Evolutionary conservation across 179 eudicot genomes (phyloP).

Genomic region (Camellia oleifera): DNA sequence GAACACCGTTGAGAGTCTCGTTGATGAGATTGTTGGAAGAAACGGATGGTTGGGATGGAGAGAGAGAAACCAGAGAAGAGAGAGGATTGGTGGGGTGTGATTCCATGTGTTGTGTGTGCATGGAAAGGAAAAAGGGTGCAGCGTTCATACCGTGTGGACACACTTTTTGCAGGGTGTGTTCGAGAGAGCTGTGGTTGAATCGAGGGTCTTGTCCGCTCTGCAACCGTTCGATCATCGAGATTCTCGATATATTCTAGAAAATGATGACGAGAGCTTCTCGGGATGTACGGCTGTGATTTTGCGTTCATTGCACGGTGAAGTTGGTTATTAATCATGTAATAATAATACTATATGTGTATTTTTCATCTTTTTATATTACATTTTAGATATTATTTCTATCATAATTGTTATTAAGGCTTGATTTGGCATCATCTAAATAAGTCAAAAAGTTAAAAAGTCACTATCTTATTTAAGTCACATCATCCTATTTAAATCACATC

Average conservation of each 20-base stretch:
- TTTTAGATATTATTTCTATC: no score
- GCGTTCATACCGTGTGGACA: slow-evolving; percentile 65
- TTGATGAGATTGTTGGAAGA: slow-evolving; percentile 44
- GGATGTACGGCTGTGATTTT: neutral
- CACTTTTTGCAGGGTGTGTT: slow-evolving; percentile 58
- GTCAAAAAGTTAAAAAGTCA: no score
- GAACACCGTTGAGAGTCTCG: slow-evolving; percentile 34
- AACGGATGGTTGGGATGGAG: slow-evolving; percentile 27
- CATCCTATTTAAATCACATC: no score
- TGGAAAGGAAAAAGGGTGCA: slow-evolving; percentile 57
- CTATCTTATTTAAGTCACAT: no score
- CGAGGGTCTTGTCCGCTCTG: slow-evolving; percentile 60
- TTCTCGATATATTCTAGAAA: slow-evolving; percentile 39
- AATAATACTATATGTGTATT: no score
- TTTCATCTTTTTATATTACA: no score
- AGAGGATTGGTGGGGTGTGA: slow-evolving; percentile 16
- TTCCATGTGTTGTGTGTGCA: slow-evolving; percentile 56
- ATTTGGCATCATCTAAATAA: no score
- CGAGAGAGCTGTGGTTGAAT: slow-evolving; percentile 54
- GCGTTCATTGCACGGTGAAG: neutral
- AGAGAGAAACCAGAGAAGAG: slow-evolving; percentile 2
- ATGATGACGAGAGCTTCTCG: neutral
- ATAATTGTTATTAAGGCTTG: no score
- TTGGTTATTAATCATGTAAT: no score
- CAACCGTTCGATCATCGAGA: slow-evolving; percentile 43